Conservation (phyloP, 192 early-diverging fungal species). For the Cetraspora pellucida region DNA sequence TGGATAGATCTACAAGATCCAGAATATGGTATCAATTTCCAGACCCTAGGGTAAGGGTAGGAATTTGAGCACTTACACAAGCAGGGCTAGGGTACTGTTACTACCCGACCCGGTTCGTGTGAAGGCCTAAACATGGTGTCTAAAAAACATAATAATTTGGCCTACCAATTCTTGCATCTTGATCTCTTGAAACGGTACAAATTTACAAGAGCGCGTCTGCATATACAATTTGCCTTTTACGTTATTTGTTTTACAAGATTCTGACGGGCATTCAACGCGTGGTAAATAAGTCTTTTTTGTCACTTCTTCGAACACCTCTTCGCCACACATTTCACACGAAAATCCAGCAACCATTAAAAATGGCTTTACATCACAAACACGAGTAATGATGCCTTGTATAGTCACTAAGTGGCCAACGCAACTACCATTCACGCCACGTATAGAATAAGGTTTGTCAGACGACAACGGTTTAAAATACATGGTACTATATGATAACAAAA, state of each 20-base stretch:
- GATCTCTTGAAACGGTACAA: slow-evolving; percentile 95
- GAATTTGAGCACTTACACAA: too few species aligned
- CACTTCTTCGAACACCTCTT: slow-evolving; percentile 96
- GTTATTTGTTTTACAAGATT: slow-evolving; percentile 78
- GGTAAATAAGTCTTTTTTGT: slow-evolving; percentile 74
- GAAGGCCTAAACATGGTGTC: too few species aligned
- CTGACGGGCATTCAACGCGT: slow-evolving; percentile 77
- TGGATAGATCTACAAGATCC: too few species aligned
- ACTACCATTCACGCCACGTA: slow-evolving; percentile 83
- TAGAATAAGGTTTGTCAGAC: slow-evolving; percentile 66
- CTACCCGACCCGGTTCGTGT: too few species aligned
- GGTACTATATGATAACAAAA: slow-evolving; percentile 49
- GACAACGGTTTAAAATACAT: slow-evolving; percentile 79
- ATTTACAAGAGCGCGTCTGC: slow-evolving; percentile 91
- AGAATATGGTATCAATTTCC: too few species aligned
- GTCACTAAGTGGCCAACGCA: slow-evolving; percentile 85
- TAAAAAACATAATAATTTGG: neutral
- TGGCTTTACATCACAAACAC: slow-evolving; percentile 92
- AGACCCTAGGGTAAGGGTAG: too few species aligned
- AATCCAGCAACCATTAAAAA: slow-evolving; percentile 85
- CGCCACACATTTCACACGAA: slow-evolving; percentile 91
- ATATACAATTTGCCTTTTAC: slow-evolving; percentile 81
- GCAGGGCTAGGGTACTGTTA: too few species aligned
- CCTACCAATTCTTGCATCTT: slow-evolving; percentile 91
- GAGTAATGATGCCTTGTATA: slow-evolving; percentile 90